Evolutionary conservation across 2,329 filamentous ascomycete species (phyloP).

Genomic region (Thielaviopsis populi): DNA sequence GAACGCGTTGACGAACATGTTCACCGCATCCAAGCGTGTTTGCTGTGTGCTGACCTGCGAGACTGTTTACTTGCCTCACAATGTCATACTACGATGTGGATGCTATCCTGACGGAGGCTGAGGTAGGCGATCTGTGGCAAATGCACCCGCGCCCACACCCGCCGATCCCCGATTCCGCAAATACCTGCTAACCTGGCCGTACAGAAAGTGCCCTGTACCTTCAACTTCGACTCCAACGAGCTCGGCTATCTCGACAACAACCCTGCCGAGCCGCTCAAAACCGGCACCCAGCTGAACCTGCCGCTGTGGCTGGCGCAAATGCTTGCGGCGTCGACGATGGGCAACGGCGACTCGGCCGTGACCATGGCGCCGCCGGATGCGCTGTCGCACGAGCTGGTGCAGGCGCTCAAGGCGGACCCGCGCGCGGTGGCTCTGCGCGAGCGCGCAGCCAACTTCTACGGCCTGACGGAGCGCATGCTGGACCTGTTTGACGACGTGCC

Average conservation of each 20-base stretch:
- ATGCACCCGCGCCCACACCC: too few species aligned
- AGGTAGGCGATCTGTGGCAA: conserved; percentile 36
- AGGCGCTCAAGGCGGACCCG: conserved; percentile 81
- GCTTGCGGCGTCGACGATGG: conserved; percentile 54
- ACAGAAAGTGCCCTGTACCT: conserved; percentile 89
- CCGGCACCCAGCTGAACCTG: conserved; percentile 64
- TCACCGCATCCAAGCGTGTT: background rate
- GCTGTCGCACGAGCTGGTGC: conserved; percentile 64
- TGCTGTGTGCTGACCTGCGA: background rate
- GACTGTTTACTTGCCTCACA: background rate
- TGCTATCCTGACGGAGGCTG: conserved; percentile 70
- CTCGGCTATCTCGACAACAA: conserved; percentile 85
- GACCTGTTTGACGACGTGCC: conserved; percentile 74
- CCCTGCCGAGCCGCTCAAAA: conserved; percentile 53
- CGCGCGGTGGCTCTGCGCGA: conserved; percentile 70
- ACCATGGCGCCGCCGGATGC: conserved; percentile 69
- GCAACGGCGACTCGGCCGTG: conserved; percentile 39
- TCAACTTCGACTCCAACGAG: conserved; percentile 75
- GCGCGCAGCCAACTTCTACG: conserved; percentile 77
- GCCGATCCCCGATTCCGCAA: too few species aligned
- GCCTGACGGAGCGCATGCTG: conserved; percentile 67
- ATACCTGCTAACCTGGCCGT: conserved; percentile 13
- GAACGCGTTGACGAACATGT: background rate
- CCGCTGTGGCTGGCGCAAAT: conserved; percentile 93
- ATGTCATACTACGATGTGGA: conserved; percentile 78